Conservation (phyloP, 805 yeast genomes). For the Peterozyma toletana region DNA sequence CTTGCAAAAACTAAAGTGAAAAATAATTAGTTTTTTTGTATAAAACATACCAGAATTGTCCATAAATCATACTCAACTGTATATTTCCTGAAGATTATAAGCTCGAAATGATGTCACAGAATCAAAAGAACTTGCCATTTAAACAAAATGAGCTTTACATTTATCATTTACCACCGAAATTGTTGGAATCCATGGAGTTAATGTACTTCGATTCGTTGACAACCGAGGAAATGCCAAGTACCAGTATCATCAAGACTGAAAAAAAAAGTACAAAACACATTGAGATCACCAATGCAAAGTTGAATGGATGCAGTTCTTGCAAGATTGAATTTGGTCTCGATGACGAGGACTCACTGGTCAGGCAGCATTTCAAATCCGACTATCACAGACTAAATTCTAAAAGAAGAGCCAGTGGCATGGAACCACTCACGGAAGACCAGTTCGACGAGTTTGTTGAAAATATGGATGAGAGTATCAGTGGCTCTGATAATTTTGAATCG, state of each 20-base stretch:
- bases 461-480: constrained; percentile 54
- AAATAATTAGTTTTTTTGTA: background rate
- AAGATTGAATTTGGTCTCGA: constrained; percentile 11
- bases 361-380: constrained; percentile 50
- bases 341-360: constrained; percentile 11
- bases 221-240: constrained; percentile 23
- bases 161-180: constrained; percentile 32
- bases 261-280: constrained; percentile 11
- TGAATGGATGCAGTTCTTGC: constrained; percentile 18
- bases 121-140: background rate
- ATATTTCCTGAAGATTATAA: no score
- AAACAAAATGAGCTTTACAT: constrained; percentile 33
- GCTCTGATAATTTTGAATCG: constrained; percentile 32
- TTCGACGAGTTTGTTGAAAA: constrained; percentile 49
- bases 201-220: constrained; percentile 49
- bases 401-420: constrained; percentile 36
- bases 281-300: constrained; percentile 2
- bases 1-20: background rate
- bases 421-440: constrained; percentile 44
- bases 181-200: constrained; percentile 40
- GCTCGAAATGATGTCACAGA: background rate
- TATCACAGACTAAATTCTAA: constrained; percentile 53
- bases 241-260: constrained; percentile 6
- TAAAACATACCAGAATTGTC: background rate
- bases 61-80: no score